Base-by-base conservation (phyloP, 352 stramenopile genomes). In the Globisporangium camurandrum region DNA sequence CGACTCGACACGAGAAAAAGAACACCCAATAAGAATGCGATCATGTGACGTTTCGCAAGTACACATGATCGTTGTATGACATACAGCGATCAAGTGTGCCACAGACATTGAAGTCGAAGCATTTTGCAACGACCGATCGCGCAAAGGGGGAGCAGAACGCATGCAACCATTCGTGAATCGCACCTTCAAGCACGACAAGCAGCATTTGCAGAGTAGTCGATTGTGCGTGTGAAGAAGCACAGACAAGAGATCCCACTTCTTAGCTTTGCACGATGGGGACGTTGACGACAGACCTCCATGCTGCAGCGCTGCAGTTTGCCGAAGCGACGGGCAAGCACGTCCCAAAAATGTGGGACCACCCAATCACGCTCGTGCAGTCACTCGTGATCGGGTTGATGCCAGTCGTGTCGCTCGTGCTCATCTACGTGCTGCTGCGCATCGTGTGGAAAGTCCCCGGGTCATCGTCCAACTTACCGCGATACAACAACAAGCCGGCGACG, bases 401-500 rank as follows among this genome's bases (percentile, higher is more conserved):
- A 8, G 39, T 81, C 11, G 54, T 57, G 34, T 62, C 72, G 42
- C 69, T 86, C 24, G 44, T 73, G 31, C 40, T 84, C 30, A 74
- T 72, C 59, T 84, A 84, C 60, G 58, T 86, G 30, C 60, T 89
- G 54, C 60, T 89, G 45, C 74, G 72, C 12, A 43, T 89, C 31
- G 61, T 86, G 24, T 88, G 76, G 76, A 66, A 69, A 24, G 75
- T 84, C 17, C 69, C 62, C n/a, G 37, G 56, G 40, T n/a, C n/a
- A n/a, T 46, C 64, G 16, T 50, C 49, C 27, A 41, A 57, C 28
- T 59, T 84, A 14, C 71, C 73, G 8, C 54, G 65, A 44, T 73
- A 74, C 49, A 33, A 49, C 37, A 33, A 49, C 37, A 52, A 59
- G 54, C 40, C 40, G 14, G 59, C 69, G 16, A 71, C 66, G 17